These are phyloP conservation scores for Brassica carinata DNA, from an alignment of 345 rosid species.

Conservation along the genomic window DNA sequence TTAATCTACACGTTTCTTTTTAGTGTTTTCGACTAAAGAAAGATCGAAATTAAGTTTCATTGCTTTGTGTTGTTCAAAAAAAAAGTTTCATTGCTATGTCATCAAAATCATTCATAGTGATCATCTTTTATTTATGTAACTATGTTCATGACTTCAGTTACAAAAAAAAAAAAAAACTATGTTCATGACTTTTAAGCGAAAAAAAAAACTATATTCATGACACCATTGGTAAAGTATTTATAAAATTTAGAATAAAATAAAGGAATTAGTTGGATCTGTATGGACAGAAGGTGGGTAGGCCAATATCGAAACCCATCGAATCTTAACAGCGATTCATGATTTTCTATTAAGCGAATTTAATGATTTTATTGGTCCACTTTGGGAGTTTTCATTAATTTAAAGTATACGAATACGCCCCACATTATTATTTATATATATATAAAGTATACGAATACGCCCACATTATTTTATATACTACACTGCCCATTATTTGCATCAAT, in stretches of 20 bases:
- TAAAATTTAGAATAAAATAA: constrained; percentile 4
- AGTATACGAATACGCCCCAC: not conserved
- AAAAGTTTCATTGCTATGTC: not conserved
- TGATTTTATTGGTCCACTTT: constrained; percentile 32
- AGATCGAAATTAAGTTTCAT: not conserved
- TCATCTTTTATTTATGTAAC: not conserved
- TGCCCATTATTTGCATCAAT: constrained; percentile 17
- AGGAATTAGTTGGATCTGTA: constrained; percentile 32
- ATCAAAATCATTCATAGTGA: not conserved
- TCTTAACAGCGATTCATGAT: constrained; percentile 24
- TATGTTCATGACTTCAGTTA: not conserved
- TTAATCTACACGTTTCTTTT: not conserved
- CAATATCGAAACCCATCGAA: constrained; percentile 25
- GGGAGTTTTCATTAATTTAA: constrained; percentile 13
- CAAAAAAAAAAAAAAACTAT: not conserved
- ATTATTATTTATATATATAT: not conserved
- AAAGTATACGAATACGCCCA: not conserved
- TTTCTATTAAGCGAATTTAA: constrained; percentile 13
- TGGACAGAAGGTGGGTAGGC: constrained; percentile 29
- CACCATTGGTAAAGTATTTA: not conserved
- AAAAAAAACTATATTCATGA: not conserved
- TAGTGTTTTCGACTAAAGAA: not conserved
- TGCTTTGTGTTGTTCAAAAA: too few relatives aligned
- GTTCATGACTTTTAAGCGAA: not conserved
- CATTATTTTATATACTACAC: not conserved